Evolutionary conservation across 176 grass and related monocot genomes (phyloP).

Genomic region (Secale cereale): DNA sequence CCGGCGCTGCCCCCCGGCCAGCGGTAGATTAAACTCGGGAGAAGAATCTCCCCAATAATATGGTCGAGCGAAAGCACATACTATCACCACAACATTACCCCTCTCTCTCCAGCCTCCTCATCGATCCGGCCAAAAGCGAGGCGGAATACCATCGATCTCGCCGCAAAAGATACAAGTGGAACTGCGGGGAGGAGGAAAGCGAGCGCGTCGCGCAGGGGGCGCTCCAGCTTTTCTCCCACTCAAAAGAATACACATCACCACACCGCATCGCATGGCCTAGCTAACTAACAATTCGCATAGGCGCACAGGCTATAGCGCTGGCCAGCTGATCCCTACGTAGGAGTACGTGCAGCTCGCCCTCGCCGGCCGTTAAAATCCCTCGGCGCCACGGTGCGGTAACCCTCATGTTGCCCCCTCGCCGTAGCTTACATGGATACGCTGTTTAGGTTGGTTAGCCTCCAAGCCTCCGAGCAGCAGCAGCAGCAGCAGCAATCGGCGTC

Average conservation of each 20-base stretch:
- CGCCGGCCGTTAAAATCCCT: slow-evolving; percentile 56
- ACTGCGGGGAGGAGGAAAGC: slow-evolving; percentile 23
- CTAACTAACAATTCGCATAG: slow-evolving; percentile 4
- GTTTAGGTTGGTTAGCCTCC: slow-evolving; percentile 95
- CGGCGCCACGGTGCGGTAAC: slow-evolving; percentile 27
- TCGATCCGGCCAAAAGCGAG: slow-evolving; percentile 59
- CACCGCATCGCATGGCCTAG: neutral
- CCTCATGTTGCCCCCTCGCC: slow-evolving; percentile 46
- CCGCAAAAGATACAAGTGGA: slow-evolving; percentile 39
- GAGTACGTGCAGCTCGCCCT: neutral
- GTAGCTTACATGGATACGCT: slow-evolving; percentile 87
- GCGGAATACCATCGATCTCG: slow-evolving; percentile 43
- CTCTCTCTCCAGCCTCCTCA: neutral
- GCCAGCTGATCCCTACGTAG: neutral
- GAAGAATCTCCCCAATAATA: neutral
- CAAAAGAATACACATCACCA: slow-evolving; percentile 33
- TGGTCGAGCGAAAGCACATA: neutral
- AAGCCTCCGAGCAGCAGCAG: slow-evolving; percentile 72
- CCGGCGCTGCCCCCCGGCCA: neutral
- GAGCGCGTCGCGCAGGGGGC: slow-evolving; percentile 14
- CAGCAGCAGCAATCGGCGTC: slow-evolving; percentile 55
- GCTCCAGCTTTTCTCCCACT: slow-evolving; percentile 29
- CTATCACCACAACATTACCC: neutral
- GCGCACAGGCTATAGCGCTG: slow-evolving; percentile 5
- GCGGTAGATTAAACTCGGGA: neutral